Percentiles rank a stretch among this genome's conserved stretches.
Evolutionary conservation across 2,329 filamentous ascomycete genomes (phyloP).

Genomic region (Trichoderma sp.): DNA sequence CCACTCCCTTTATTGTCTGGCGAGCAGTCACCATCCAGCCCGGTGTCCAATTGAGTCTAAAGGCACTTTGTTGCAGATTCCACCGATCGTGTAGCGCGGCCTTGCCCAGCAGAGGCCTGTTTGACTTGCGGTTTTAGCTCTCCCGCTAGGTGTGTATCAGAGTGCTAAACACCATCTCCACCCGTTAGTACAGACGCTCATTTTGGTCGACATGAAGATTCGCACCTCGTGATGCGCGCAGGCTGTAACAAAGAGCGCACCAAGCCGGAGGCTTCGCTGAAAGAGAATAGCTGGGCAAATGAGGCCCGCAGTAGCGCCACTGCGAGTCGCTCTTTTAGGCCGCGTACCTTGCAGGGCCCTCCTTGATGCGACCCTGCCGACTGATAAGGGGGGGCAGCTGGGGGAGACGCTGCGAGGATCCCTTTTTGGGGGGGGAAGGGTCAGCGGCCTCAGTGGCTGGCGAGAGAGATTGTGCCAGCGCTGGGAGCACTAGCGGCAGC

Average conservation of each 20-base stretch:
- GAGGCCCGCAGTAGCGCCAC: constrained; percentile 26
- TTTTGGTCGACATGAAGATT: constrained; percentile 14
- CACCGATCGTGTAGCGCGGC: constrained; percentile 4
- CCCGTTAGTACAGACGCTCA: constrained; percentile 14
- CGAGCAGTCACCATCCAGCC: neutral
- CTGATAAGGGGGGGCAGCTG: constrained; percentile 20
- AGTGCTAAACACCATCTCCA: constrained; percentile 14
- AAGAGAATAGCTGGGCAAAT: constrained; percentile 25
- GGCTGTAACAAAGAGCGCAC: constrained; percentile 23
- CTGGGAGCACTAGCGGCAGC: neutral
- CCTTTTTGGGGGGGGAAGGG: constrained; percentile 22
- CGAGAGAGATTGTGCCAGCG: neutral
- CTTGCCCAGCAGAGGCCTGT: neutral
- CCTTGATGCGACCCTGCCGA: constrained; percentile 1
- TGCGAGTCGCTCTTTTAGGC: constrained; percentile 26
- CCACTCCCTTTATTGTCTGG: constrained; percentile 22
- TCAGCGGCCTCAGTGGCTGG: constrained; percentile 19
- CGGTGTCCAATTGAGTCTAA: constrained; percentile 23
- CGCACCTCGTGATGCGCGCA: constrained; percentile 21
- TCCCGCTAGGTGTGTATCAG: constrained; percentile 23
- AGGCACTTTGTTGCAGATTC: constrained; percentile 14
- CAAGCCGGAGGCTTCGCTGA: constrained; percentile 25
- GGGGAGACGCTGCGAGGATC: neutral
- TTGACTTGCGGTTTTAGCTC: constrained; percentile 13
- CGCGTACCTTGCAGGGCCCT: constrained; percentile 22